Conservation (phyloP, 495 filamentous ascomycete species). For the Penicillium coprophilum region DNA sequence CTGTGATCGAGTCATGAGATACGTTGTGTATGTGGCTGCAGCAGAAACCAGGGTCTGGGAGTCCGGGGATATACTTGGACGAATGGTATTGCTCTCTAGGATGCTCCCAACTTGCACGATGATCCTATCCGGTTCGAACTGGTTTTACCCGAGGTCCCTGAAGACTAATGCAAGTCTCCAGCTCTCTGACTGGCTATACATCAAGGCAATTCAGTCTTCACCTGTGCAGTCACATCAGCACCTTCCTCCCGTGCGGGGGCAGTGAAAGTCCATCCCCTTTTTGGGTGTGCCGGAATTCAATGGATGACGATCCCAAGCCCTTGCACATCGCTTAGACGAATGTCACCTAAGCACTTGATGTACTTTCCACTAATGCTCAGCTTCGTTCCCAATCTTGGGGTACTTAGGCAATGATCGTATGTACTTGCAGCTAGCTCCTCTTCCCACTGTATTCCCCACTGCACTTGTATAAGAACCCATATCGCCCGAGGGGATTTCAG, state of each 20-base stretch:
- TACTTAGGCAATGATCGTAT: slow-evolving; percentile 5
- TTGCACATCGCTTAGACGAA: slow-evolving; percentile 14
- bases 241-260: slow-evolving; percentile 19
- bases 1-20: background rate
- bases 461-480: slow-evolving; percentile 3
- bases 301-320: slow-evolving; percentile 17
- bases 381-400: background rate
- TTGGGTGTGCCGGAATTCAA: slow-evolving; percentile 16
- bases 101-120: background rate
- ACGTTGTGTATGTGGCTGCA: background rate
- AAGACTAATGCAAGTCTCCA: background rate
- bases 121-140: slow-evolving; percentile 4
- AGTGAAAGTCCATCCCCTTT: slow-evolving; percentile 15
- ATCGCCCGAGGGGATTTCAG: background rate
- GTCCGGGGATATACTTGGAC: background rate
- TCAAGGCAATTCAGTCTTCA: background rate
- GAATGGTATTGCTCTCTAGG: background rate
- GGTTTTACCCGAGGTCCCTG: slow-evolving; percentile 1
- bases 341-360: slow-evolving; percentile 16
- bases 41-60: background rate
- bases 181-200: background rate
- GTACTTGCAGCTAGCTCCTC: background rate
- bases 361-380: slow-evolving; percentile 10
- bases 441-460: background rate
- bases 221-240: slow-evolving; percentile 7